Conservation (phyloP, 345 rosid genomes). For the Brassica nigra region DNA sequence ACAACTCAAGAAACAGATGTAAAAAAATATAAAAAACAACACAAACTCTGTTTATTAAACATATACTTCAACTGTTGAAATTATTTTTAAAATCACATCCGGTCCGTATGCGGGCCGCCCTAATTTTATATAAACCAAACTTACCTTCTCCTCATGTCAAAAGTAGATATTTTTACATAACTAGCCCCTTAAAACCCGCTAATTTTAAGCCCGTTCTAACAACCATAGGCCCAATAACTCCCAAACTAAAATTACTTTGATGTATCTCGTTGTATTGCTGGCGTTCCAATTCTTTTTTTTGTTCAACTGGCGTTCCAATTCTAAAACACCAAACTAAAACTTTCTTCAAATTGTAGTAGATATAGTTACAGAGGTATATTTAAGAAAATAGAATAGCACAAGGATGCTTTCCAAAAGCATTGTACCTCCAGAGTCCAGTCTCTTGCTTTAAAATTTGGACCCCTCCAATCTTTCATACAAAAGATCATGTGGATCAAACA, state of each 20-base stretch:
- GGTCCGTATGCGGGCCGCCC: no score
- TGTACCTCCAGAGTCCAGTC: background rate
- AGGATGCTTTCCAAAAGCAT: slow-evolving; percentile 2
- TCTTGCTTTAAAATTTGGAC: slow-evolving; percentile 7
- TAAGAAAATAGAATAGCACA: background rate
- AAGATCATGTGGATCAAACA: background rate
- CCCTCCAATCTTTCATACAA: background rate
- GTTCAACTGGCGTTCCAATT: background rate
- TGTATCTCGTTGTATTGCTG: background rate
- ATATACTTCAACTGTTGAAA: no score
- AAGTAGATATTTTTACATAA: background rate
- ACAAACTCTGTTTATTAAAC: no score
- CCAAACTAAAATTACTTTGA: background rate
- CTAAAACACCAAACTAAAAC: background rate
- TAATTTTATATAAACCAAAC: background rate
- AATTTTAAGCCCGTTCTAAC: background rate
- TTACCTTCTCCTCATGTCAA: background rate
- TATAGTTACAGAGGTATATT: background rate
- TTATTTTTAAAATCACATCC: no score
- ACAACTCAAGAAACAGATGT: no score
- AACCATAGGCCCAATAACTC: background rate
- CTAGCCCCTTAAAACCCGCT: background rate
- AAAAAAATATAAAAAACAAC: no score
- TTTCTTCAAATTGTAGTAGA: background rate
- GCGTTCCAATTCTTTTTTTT: background rate